Conservation (phyloP, 2,329 filamentous ascomycete genomes). For the Neonectria coccinea region DNA sequence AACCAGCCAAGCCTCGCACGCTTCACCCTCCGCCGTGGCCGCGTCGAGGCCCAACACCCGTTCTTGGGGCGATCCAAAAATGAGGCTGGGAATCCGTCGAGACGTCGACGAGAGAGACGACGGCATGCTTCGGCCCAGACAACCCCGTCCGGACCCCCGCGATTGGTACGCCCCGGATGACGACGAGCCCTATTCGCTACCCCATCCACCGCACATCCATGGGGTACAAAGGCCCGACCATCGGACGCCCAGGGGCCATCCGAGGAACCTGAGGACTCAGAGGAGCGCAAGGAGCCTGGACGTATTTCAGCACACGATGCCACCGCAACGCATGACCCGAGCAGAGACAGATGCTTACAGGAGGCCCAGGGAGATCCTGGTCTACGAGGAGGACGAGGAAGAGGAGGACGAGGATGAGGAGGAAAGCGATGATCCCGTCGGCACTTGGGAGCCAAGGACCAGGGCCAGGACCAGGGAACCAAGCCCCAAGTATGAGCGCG, state of each 20-base stretch:
- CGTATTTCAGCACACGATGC: constrained; percentile 46
- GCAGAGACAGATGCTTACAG: constrained; percentile 49
- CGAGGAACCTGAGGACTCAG: constrained; percentile 34
- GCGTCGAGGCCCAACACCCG: constrained; percentile 44
- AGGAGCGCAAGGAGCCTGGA: constrained; percentile 45
- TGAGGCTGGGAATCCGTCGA: constrained; percentile 50
- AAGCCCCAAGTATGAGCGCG: constrained; percentile 26
- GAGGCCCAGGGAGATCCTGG: constrained; percentile 44
- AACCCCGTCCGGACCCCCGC: constrained; percentile 39
- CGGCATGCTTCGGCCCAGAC: constrained; percentile 46
- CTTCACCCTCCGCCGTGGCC: constrained; percentile 30
- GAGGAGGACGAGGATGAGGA: constrained; percentile 45
- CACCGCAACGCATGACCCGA: constrained; percentile 45
- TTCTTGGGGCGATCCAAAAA: constrained; percentile 42
- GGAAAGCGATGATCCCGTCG: constrained; percentile 31
- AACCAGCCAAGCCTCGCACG: constrained; percentile 37
- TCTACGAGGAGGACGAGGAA: constrained; percentile 44
- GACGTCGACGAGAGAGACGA: constrained; percentile 46
- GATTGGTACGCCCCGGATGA: constrained; percentile 45
- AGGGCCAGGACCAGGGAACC: constrained; percentile 38
- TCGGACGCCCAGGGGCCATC: constrained; percentile 44
- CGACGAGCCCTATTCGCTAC: constrained; percentile 45
- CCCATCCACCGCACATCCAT: constrained; percentile 44
- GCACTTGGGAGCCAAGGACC: constrained; percentile 32
- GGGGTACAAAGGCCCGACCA: constrained; percentile 51